These are phyloP conservation scores for Mortierella polycephala DNA, from an alignment of 371 early-diverging fungal species.

Conservation along the genomic window DNA sequence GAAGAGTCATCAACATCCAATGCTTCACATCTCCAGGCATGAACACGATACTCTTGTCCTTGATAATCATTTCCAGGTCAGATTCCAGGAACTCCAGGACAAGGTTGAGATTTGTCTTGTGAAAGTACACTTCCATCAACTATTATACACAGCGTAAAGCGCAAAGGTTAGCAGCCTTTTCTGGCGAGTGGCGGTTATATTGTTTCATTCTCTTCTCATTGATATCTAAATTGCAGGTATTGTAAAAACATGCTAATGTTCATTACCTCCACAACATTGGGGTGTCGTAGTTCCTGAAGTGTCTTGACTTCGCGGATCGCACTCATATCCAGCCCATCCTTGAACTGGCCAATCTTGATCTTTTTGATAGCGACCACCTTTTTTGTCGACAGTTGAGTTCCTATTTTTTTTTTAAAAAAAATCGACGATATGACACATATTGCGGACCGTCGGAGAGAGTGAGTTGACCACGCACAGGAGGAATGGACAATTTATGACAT, in stretches of 20 bases:
- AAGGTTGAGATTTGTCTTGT: constrained; percentile 92
- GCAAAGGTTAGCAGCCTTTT: not conserved
- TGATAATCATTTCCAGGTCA: constrained; percentile 98
- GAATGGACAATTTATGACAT: too few relatives aligned
- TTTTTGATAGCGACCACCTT: constrained; percentile 93
- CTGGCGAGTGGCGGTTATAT: not conserved
- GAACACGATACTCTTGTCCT: constrained; percentile 93
- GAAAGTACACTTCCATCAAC: constrained; percentile 95
- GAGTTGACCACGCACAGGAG: too few relatives aligned
- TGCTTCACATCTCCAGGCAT: constrained; percentile 98
- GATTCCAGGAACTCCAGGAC: constrained; percentile 97
- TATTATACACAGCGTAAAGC: constrained; percentile 48
- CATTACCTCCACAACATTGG: constrained; percentile 88
- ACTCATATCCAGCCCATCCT: constrained; percentile 92
- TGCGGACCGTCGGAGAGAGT: too few relatives aligned
- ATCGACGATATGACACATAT: too few relatives aligned
- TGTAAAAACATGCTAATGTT: not conserved
- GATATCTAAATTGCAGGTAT: too few relatives aligned
- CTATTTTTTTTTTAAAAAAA: not conserved
- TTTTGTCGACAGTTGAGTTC: constrained; percentile 57
- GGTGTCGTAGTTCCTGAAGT: constrained; percentile 92
- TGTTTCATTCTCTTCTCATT: too few relatives aligned
- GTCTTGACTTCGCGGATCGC: constrained; percentile 98
- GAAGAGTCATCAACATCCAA: constrained; percentile 98
- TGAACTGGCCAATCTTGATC: constrained; percentile 91